A percentile compares a stretch with the other conserved stretches of the same genome.
phyloP scores from a whole-genome alignment of 2,329 filamentous ascomycete species.

The Corynespora cassiicola region DNA sequence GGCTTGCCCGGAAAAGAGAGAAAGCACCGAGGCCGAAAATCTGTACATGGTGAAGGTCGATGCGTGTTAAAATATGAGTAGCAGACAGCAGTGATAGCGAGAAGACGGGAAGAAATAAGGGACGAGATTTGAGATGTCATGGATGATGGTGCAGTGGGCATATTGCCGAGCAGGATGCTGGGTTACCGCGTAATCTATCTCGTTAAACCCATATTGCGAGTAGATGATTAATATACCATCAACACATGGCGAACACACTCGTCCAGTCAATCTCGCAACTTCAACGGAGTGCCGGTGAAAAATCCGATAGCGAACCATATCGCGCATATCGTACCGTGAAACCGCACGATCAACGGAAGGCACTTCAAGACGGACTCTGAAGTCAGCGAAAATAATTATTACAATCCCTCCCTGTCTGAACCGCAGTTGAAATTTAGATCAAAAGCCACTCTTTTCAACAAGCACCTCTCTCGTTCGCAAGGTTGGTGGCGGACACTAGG shows the following conservation, averaged over 20 bases:
- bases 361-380: too few species aligned
- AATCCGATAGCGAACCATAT: slow-evolving; percentile 1
- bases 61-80: background rate
- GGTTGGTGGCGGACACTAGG: too few species aligned
- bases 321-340: too few species aligned
- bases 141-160: slow-evolving; percentile 5
- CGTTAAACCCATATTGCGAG: slow-evolving; percentile 21
- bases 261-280: background rate
- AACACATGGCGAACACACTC: slow-evolving; percentile 1
- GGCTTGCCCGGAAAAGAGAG: slow-evolving; percentile 24
- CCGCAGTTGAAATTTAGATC: too few species aligned
- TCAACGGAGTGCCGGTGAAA: slow-evolving; percentile 3
- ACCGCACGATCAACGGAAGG: too few species aligned
- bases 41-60: slow-evolving; percentile 14
- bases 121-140: background rate
- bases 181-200: slow-evolving; percentile 23
- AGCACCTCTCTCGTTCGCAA: too few species aligned
- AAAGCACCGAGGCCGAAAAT: slow-evolving; percentile 16
- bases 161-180: slow-evolving; percentile 10
- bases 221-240: slow-evolving; percentile 19
- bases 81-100: background rate
- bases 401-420: too few species aligned
- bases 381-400: too few species aligned
- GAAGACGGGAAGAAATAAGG: background rate
- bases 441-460: too few species aligned